phyloP scores from a whole-genome alignment of 805 yeast species.

The Teunomyces stri region DNA sequence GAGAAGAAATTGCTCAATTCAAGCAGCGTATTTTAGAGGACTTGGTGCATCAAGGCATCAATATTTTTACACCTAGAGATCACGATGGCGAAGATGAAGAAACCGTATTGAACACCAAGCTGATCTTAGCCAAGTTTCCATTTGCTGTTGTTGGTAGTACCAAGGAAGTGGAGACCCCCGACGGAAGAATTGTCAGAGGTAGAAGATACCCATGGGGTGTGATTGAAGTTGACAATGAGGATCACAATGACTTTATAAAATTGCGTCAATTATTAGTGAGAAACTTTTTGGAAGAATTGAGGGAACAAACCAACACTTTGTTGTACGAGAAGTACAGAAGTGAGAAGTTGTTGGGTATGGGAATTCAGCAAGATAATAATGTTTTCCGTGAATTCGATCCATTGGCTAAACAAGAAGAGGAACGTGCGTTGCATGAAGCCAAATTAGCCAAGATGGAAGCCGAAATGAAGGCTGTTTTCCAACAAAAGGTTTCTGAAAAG shows the following conservation, averaged over 20 bases:
- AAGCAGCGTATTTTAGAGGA: conserved; percentile 78
- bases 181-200: conserved; percentile 84
- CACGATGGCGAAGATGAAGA: conserved; percentile 87
- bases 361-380: conserved; percentile 85
- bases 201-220: conserved; percentile 97
- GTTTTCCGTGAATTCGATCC: conserved; percentile 98
- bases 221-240: conserved; percentile 91
- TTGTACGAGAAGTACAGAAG: conserved; percentile 90
- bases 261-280: conserved; percentile 86
- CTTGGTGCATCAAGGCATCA: conserved; percentile 68
- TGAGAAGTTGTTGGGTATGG: conserved; percentile 73
- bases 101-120: conserved; percentile 60
- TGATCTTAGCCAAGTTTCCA: conserved; percentile 72
- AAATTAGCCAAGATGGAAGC: conserved; percentile 91
- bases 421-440: conserved; percentile 88
- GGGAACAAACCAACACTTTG: conserved; percentile 73
- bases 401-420: conserved; percentile 87
- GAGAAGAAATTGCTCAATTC: conserved; percentile 75
- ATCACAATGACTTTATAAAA: conserved; percentile 87
- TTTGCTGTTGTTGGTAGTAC: conserved; percentile 95
- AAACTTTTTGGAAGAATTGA: conserved; percentile 89
- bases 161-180: conserved; percentile 59
- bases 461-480: conserved; percentile 95
- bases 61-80: conserved; percentile 68
- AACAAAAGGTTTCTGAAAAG: conserved; percentile 93